These are phyloP conservation scores for Kluyveromyces wickerhamii DNA, from an alignment of 805 yeast genomes.

Conservation along the genomic window DNA sequence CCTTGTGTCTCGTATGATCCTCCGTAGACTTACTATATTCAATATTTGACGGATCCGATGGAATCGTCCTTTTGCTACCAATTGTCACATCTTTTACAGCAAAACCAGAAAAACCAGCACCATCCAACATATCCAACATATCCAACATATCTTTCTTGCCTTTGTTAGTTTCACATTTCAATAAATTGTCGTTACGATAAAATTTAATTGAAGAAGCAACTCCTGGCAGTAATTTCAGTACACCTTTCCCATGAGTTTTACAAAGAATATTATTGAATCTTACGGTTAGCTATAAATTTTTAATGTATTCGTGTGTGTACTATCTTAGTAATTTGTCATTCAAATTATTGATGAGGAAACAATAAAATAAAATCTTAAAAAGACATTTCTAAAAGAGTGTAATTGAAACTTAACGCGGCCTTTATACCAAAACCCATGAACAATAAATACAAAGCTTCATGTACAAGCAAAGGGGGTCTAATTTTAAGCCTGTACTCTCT, in stretches of 20 bases:
- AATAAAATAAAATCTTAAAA: too few relatives aligned
- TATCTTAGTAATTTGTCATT: too few relatives aligned
- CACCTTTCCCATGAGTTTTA: conserved; percentile 38
- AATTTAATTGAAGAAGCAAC: not conserved
- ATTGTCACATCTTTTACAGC: conserved; percentile 6
- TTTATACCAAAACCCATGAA: too few relatives aligned
- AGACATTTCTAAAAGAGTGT: too few relatives aligned
- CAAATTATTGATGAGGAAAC: too few relatives aligned
- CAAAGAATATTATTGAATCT: conserved; percentile 43
- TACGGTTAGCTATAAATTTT: conserved; percentile 28
- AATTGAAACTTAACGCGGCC: too few relatives aligned
- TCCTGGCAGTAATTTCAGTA: conserved; percentile 15
- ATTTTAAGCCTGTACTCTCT: too few relatives aligned
- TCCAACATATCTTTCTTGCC: conserved; percentile 12
- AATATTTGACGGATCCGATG: not conserved
- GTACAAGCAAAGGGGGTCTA: too few relatives aligned
- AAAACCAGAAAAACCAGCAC: conserved; percentile 10
- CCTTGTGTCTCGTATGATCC: not conserved
- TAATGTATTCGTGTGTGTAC: too few relatives aligned
- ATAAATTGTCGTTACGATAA: not conserved
- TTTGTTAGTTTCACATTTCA: conserved; percentile 9
- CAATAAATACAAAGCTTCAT: too few relatives aligned
- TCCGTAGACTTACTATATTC: not conserved
- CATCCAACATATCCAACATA: too few relatives aligned
- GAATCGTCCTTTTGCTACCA: conserved; percentile 14